Conservation (phyloP, 2,329 filamentous ascomycete species). For the Fusarium anguioides region DNA sequence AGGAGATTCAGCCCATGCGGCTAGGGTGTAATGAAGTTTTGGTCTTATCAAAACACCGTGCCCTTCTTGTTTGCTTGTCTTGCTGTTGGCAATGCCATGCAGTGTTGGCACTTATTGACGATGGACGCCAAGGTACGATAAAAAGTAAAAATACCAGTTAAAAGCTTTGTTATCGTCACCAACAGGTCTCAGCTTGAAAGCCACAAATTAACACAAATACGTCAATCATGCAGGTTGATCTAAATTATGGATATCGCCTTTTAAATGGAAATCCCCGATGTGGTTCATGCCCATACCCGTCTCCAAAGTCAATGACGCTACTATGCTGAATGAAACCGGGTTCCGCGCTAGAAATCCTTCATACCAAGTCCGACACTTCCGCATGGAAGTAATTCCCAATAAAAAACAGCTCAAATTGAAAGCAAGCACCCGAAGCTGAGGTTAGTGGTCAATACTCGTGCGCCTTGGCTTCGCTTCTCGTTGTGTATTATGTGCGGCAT, state of each 20-base stretch:
- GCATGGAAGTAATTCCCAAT: background rate
- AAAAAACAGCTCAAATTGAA: constrained; percentile 1
- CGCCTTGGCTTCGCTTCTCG: constrained; percentile 24
- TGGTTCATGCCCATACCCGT: background rate
- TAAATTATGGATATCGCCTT: background rate
- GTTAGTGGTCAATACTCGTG: constrained; percentile 20
- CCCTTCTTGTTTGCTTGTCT: background rate
- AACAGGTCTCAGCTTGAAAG: background rate
- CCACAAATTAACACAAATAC: background rate
- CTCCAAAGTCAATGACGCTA: constrained; percentile 28
- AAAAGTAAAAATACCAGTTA: too few species aligned
- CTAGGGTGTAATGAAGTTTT: background rate
- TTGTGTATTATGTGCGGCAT: constrained; percentile 17
- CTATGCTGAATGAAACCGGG: constrained; percentile 12
- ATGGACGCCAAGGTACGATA: background rate
- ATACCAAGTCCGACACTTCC: constrained; percentile 19
- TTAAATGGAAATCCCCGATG: background rate
- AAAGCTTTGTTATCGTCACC: background rate
- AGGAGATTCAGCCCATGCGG: background rate
- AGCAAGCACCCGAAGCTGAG: constrained; percentile 18
- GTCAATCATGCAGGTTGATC: background rate
- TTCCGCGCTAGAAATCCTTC: constrained; percentile 11
- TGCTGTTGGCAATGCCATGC: background rate
- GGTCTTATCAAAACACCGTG: constrained; percentile 1
- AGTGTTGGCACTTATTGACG: background rate